A percentile compares a stretch with the other conserved stretches of the same genome.
Conservation (phyloP, 2,329 filamentous ascomycete genomes). For the Arthroderma sp. region DNA sequence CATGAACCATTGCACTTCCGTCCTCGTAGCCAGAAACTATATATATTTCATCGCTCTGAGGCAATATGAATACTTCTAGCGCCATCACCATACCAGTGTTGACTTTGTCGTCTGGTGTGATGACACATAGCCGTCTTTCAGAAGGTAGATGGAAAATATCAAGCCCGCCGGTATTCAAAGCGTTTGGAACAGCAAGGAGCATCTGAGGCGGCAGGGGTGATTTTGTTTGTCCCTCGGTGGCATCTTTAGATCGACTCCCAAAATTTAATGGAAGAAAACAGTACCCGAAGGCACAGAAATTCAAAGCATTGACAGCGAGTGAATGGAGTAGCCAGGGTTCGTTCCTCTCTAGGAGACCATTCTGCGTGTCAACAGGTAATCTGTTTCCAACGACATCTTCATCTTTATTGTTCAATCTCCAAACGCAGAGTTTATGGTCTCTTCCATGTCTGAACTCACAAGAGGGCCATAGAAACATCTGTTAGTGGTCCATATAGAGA, state of each 20-base stretch:
- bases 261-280: conserved; percentile 32
- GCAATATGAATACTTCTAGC: conserved; percentile 47
- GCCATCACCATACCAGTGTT: conserved; percentile 74
- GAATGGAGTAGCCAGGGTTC: conserved; percentile 79
- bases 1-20: conserved; percentile 58
- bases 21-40: conserved; percentile 76
- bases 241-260: background rate
- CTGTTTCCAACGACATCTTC: conserved; percentile 45
- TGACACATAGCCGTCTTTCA: conserved; percentile 53
- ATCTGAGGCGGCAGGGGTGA: conserved; percentile 27
- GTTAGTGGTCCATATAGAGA: background rate
- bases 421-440: conserved; percentile 75
- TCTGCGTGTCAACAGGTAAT: conserved; percentile 56
- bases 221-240: background rate
- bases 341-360: conserved; percentile 32
- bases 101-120: conserved; percentile 35
- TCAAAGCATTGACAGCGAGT: conserved; percentile 80
- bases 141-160: conserved; percentile 76
- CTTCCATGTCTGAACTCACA: conserved; percentile 61
- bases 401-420: conserved; percentile 61
- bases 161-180: conserved; percentile 60
- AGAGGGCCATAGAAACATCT: conserved; percentile 1
- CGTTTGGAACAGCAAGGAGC: conserved; percentile 64
- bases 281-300: conserved; percentile 77
- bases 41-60: conserved; percentile 38